Base-by-base conservation (phyloP, 148 eudicot genomes). In the Amaranthus hypochondriacus region DNA sequence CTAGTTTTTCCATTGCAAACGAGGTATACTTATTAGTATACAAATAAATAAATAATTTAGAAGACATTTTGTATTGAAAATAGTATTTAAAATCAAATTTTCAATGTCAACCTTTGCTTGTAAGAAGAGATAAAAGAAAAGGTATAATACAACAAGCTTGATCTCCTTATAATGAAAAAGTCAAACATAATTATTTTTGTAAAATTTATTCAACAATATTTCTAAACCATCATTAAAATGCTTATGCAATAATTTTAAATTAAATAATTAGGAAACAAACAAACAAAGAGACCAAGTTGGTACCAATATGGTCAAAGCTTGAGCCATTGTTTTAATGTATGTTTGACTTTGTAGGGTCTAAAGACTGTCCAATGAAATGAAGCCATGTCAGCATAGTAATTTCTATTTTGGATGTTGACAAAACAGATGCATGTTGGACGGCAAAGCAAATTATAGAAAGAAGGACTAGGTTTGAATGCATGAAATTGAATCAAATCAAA, bases 21-120 rank as follows among this genome's bases (percentile, higher is more conserved):
- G 1, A 28, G 1, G 39, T 28, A 28, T 28, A 28, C 39, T 28
- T 28, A 28, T 28, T 28, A 28, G 39, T 28, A 28, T 28, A 9
- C 14, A 8, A 18, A 61, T 9, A 3, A 9, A 61, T 21, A 21
- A 13, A 68, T 14, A 51, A 69, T 69, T 21, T n/a, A 58, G 13
- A 11, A 39, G 12, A 7, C 11, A 75, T 56, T 68, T 7, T 5
- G 52, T 44, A 15, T 52, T 14, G 50, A 76, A 68, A 4, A 4
- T 13, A n/a, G n/a, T 5, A 4, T 49, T 3, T 43, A 57, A 62
- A 77, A 48, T 2, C 15, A 46, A 44, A 61, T 62, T 71, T 71
- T 55, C 69, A 77, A 77, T 70, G 62, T 77, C 80, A 72, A 77
- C 60, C 52, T 57, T 78, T 66, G 65, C 68, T 72, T 72, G 28